Conservation (phyloP, 768 basidiomycete genomes). For the Vararia minispora region DNA sequence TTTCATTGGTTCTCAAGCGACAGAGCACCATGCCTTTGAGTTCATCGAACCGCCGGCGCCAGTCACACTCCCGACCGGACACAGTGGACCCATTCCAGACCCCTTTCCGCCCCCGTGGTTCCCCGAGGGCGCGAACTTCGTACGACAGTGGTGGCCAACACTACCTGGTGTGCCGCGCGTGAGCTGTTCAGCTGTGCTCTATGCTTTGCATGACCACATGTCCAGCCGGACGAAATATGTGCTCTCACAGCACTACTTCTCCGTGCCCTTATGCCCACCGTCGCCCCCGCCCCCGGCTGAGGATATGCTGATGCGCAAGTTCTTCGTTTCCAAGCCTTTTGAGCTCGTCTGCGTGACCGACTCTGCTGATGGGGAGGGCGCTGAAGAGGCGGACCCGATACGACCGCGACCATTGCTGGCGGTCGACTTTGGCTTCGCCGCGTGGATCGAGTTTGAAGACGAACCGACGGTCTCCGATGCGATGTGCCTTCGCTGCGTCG, state of each 20-base stretch:
- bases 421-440: constrained; percentile 81
- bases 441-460: constrained; percentile 58
- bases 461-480: constrained; percentile 19
- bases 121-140: constrained; percentile 66
- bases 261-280: constrained; percentile 39
- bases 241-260: constrained; percentile 67
- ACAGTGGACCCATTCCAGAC: constrained; percentile 25
- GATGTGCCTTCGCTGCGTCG: constrained; percentile 58
- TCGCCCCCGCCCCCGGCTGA: constrained; percentile 19
- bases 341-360: constrained; percentile 61
- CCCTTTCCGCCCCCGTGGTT: constrained; percentile 66
- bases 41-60: constrained; percentile 2
- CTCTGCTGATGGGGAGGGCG: constrained; percentile 25
- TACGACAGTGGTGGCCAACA: constrained; percentile 75
- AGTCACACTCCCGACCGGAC: not conserved
- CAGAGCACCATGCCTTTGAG: not conserved
- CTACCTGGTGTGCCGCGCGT: constrained; percentile 50
- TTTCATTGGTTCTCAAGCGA: constrained; percentile 1
- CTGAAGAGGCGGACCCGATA: constrained; percentile 21
- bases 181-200: constrained; percentile 62
- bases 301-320: constrained; percentile 52
- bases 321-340: constrained; percentile 63
- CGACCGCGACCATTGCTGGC: constrained; percentile 63
- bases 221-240: constrained; percentile 53
- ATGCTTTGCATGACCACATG: constrained; percentile 49